Evolutionary conservation across 2,329 filamentous ascomycete genomes (phyloP), one percentile per base, ranked within the genome.

Genomic region (Salinomyces thailandicus): DNA sequence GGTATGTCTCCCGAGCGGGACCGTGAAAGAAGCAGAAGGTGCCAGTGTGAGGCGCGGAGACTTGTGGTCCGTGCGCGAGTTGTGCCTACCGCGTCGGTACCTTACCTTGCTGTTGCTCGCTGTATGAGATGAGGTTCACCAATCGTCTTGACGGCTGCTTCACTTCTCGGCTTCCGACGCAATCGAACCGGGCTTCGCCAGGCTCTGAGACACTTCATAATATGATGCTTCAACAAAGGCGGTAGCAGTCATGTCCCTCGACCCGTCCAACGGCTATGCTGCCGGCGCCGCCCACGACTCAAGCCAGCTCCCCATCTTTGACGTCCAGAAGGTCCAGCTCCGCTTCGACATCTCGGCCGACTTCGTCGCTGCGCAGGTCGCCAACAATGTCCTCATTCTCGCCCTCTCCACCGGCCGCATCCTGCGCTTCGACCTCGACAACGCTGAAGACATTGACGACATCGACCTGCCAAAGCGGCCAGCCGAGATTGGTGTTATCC

Each of bases 401-500:
- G 91, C 91, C 27, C 73, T 98, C 24, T 89, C 86, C 4, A 95
- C 89, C 40, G 85, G 86, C 34, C 81, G 89, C 50, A 91, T 98
- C 46, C 68, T 98, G 41, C 78, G 91, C 42, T 98, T 98, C 59
- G 91, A 96, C 59, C 68, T 96, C 35, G 86, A 95, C 61, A 84
- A 81, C 54, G 83, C 91, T 5, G 85, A 87, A 55, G 91, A 98
- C 61, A 95, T 98, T 54, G 91, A 98, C 64, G 89, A 98, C 62
- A 94, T 98, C 59, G 91, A 98, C 60, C 76, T 98, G 5, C 91
- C 91, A 24, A 94, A 93, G 66, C 91, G 89, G 54, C 77, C 85
- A 12, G 81, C 85, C 24, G 89, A 98, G 60, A 75, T 91, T 41
- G 91, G 91, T 48, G 75, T 94, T 35, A 96, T 98, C 55, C 80